Conservation (phyloP, 2,329 filamentous ascomycete genomes). For the Paecilomyces dactylethromorphus region DNA sequence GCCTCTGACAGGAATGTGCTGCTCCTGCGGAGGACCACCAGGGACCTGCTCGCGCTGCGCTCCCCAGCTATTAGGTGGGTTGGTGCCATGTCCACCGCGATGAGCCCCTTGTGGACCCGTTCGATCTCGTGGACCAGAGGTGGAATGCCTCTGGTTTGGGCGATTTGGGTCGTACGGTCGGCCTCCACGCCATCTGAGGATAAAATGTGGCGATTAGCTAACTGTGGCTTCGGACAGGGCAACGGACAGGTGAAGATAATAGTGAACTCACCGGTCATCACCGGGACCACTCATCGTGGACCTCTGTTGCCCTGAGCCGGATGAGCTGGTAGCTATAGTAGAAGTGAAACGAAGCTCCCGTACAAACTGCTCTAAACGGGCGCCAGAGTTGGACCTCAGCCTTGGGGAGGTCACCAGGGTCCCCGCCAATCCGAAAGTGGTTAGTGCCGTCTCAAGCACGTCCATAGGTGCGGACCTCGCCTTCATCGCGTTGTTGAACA, state of each 20-base stretch:
- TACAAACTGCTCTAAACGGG: not conserved
- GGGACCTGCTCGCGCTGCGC: slow-evolving; percentile 15
- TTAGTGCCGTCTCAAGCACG: not conserved
- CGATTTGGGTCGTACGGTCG: slow-evolving; percentile 29
- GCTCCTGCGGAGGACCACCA: slow-evolving; percentile 22
- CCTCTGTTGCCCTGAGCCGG: slow-evolving; percentile 1
- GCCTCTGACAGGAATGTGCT: slow-evolving; percentile 35
- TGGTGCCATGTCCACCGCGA: slow-evolving; percentile 23
- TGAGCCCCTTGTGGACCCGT: slow-evolving; percentile 24
- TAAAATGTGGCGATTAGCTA: slow-evolving; percentile 1
- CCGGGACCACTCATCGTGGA: slow-evolving; percentile 29
- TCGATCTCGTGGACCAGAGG: slow-evolving; percentile 17
- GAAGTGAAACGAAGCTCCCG: not conserved
- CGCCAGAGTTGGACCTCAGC: not conserved
- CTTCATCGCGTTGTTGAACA: not conserved
- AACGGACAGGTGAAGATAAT: slow-evolving; percentile 1
- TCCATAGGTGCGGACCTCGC: not conserved
- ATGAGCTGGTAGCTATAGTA: slow-evolving; percentile 5
- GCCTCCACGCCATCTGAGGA: slow-evolving; percentile 33
- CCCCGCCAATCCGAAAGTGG: not conserved
- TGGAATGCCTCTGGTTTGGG: slow-evolving; percentile 29
- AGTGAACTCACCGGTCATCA: slow-evolving; percentile 27
- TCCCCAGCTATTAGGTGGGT: slow-evolving; percentile 20
- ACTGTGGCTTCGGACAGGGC: not conserved
- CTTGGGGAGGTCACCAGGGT: not conserved